These are phyloP conservation scores for Hericium erinaceus DNA, from an alignment of 768 basidiomycete genomes.

Conservation along the genomic window DNA sequence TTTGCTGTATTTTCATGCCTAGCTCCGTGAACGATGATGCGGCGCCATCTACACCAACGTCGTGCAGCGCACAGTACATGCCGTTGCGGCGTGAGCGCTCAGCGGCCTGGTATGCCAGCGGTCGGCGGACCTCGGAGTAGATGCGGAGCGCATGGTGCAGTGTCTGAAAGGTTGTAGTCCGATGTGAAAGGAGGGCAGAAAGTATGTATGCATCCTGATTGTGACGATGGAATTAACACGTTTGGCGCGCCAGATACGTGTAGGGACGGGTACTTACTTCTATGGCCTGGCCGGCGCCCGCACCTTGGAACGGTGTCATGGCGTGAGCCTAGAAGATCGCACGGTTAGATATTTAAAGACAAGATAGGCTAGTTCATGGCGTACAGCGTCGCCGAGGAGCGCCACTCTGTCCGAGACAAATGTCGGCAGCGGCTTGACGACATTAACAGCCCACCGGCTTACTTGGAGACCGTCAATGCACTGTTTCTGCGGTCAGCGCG, in stretches of 20 bases:
- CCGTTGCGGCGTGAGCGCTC: conserved; percentile 20
- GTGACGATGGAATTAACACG: neutral
- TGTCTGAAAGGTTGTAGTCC: conserved; percentile 14
- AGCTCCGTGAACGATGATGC: too few species aligned
- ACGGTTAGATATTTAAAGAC: neutral
- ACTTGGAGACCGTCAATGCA: conserved; percentile 2
- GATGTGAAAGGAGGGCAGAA: conserved; percentile 35
- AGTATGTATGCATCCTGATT: conserved; percentile 32
- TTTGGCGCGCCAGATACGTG: too few species aligned
- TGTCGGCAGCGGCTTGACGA: conserved; percentile 39
- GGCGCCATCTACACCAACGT: neutral
- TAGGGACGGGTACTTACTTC: conserved; percentile 24
- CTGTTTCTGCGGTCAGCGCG: neutral
- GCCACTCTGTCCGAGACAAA: conserved; percentile 45
- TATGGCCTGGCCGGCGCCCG: conserved; percentile 35
- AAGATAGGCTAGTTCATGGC: neutral
- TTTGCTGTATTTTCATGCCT: too few species aligned
- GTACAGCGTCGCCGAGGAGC: conserved; percentile 32
- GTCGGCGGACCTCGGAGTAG: conserved; percentile 25
- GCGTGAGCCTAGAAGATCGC: conserved; percentile 21
- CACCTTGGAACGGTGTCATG: conserved; percentile 34
- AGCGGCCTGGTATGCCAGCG: conserved; percentile 19
- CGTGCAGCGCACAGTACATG: conserved; percentile 17
- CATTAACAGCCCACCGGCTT: conserved; percentile 57
- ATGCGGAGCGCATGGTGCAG: conserved; percentile 16